Conservation (phyloP, 225 moss, liverwort and hornwort genomes). For the Bryum argenteum region DNA sequence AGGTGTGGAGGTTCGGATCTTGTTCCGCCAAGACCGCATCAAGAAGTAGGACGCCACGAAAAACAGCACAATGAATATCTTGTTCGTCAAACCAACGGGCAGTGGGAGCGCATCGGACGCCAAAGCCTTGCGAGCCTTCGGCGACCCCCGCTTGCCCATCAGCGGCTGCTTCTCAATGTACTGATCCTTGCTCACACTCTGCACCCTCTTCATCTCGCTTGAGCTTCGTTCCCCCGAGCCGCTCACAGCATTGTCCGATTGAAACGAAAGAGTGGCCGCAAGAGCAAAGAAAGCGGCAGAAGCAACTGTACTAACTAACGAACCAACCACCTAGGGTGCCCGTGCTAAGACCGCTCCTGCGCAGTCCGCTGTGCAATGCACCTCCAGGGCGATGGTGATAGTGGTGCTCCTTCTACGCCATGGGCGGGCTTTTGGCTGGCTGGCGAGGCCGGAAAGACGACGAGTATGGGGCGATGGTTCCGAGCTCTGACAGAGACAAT, state of each 20-base stretch:
- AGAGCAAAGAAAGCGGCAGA: background rate
- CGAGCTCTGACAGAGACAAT: background rate
- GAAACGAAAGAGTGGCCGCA: background rate
- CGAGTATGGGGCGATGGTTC: constrained; percentile 31
- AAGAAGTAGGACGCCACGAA: constrained; percentile 80
- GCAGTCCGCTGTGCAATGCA: constrained; percentile 8
- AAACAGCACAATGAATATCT: constrained; percentile 88
- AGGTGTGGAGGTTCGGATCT: constrained; percentile 86
- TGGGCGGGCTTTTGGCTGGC: background rate
- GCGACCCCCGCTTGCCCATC: constrained; percentile 35
- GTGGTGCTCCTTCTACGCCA: background rate
- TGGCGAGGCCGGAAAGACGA: background rate
- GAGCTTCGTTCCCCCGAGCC: background rate
- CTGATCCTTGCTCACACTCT: constrained; percentile 23
- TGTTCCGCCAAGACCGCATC: constrained; percentile 96
- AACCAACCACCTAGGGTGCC: constrained; percentile 5
- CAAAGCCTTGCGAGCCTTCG: constrained; percentile 56
- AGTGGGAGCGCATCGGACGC: constrained; percentile 90
- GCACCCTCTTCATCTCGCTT: constrained; percentile 14
- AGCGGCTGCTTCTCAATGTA: constrained; percentile 17
- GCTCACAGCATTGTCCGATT: constrained; percentile 14
- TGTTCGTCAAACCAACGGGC: constrained; percentile 92
- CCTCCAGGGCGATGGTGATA: background rate
- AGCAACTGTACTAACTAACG: constrained; percentile 31
- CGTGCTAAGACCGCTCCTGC: background rate